Evolutionary conservation across 1,284 basidiomycete species (phyloP), one percentile per base, ranked within the genome.

Genomic region (Schizopora paradoxa): DNA sequence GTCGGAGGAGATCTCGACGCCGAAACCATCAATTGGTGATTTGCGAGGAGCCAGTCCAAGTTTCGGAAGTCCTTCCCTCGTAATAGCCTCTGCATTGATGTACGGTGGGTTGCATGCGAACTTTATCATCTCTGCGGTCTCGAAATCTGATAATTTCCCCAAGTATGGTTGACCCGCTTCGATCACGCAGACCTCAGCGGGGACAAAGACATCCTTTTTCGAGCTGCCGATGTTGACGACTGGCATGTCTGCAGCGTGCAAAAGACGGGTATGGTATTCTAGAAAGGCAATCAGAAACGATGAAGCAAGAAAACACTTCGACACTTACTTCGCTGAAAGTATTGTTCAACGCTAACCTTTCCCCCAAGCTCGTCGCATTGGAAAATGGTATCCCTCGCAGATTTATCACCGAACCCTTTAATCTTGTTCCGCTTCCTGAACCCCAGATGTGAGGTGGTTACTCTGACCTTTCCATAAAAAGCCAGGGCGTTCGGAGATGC

Each of bases 181-280:
- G 41, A 88, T 83, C 18, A 74, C 64, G 65, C 85, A 87, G 2
- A 88, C 48, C 56, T 88, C 86, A 1, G 81, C 76, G 0, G 85
- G 86, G 1, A 86, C 62, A 49, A 62, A 74, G 34, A 67, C 66
- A 0, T 69, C 52, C 33, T 67, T 71, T 13, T 68, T 59, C n/a
- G 56, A 63, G 1, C 67, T 69, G 7, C 68, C 65, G 16, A 84
- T 64, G 42, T 86, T 69, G 46, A 87, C 65, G 28, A 83, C 69
- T 0, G 85, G 83, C 2, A 85, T 60, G 25, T 81, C 67, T 5
- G 64, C 49, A 0, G 79, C 63, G 43, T 77, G 54, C 27, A 60
- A 59, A 4, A 87, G 62, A 1, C 57, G 70, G 34, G 72, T 76
- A 0, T 70, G 68, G 52, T 84, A 78, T 55, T 81, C 83, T 86